Conservation (phyloP, 345 rosid species). For the Triadica sebifera region DNA sequence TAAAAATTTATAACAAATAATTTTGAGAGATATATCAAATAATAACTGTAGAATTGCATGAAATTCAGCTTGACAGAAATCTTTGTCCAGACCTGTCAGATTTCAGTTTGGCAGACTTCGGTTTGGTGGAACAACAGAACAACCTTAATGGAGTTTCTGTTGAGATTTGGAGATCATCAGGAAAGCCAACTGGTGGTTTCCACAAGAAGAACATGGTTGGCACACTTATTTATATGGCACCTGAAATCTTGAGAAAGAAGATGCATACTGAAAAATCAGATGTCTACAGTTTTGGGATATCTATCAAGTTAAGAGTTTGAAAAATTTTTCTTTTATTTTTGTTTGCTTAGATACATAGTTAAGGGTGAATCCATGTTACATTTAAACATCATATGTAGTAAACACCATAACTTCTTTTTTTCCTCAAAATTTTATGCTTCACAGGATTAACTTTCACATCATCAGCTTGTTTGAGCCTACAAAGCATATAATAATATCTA, state of each 20-base stretch:
- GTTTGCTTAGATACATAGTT: neutral
- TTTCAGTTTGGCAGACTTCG: too few relatives aligned
- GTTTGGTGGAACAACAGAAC: constrained; percentile 73
- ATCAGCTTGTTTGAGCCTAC: constrained; percentile 78
- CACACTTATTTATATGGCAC: constrained; percentile 95
- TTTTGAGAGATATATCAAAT: constrained; percentile 9
- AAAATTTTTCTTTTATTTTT: neutral
- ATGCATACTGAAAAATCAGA: constrained; percentile 82
- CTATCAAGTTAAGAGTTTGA: constrained; percentile 67
- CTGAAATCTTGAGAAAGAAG: constrained; percentile 85
- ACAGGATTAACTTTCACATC: constrained; percentile 69
- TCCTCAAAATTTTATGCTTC: constrained; percentile 57
- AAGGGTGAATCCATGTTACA: neutral
- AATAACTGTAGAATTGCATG: constrained; percentile 14
- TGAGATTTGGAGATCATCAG: constrained; percentile 82
- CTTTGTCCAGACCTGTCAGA: constrained; percentile 58
- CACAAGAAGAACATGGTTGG: constrained; percentile 96
- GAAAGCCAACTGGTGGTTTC: constrained; percentile 97
- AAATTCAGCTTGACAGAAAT: constrained; percentile 69
- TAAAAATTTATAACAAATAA: constrained; percentile 1
- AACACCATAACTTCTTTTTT: constrained; percentile 47
- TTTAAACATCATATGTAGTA: neutral
- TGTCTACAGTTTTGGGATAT: constrained; percentile 83
- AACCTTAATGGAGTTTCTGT: constrained; percentile 56
- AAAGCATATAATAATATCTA: constrained; percentile 64